Evolutionary conservation across 192 early-diverging fungal genomes (phyloP).

Genomic region (Backusella mclennaniae): DNA sequence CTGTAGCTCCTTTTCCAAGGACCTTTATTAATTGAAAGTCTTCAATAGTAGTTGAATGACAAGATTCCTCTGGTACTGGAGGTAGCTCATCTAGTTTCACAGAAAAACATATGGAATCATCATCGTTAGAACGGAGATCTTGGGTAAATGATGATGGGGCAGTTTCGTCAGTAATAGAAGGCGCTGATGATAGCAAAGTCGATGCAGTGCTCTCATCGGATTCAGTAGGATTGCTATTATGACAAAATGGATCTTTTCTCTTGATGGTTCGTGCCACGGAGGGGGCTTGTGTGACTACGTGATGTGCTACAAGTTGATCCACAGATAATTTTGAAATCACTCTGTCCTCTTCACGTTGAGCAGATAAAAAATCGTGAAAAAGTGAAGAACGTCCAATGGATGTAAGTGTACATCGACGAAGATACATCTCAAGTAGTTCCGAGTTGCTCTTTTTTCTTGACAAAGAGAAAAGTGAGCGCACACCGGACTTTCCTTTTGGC

Average conservation of each 20-base stretch:
- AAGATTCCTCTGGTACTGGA: background rate
- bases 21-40: constrained; percentile 55
- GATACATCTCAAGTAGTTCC: constrained; percentile 47
- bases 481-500: background rate
- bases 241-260: background rate
- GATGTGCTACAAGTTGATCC: background rate
- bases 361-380: constrained; percentile 48
- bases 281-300: background rate
- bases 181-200: background rate
- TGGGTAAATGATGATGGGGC: background rate
- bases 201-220: constrained; percentile 2
- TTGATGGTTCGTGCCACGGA: background rate
- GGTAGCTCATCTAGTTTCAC: background rate
- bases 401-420: constrained; percentile 43
- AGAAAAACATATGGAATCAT: background rate
- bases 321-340: constrained; percentile 39
- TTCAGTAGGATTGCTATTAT: constrained; percentile 8
- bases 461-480: background rate
- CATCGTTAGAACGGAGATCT: background rate
- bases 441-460: constrained; percentile 40
- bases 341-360: constrained; percentile 47
- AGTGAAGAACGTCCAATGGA: constrained; percentile 38
- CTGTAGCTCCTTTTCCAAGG: constrained; percentile 60
- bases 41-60: constrained; percentile 4
- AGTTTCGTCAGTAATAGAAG: background rate